phyloP scores from a whole-genome alignment of 139 green algal genomes.

The Tetratostichococcus sp. region DNA sequence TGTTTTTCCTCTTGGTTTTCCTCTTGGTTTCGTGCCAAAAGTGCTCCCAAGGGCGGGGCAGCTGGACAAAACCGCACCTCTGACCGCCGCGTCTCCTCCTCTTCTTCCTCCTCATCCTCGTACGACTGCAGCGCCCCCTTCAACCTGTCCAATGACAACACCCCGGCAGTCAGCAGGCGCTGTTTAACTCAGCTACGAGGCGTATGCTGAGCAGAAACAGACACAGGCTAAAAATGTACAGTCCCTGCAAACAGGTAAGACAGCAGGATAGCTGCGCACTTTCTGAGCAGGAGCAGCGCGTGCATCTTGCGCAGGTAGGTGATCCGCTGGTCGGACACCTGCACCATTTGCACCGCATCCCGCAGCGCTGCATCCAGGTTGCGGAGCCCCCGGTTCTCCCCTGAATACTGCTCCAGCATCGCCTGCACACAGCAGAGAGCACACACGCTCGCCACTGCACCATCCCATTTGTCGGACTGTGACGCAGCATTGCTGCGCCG shows the following conservation, averaged over 20 bases:
- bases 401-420: background rate
- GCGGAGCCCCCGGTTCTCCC: background rate
- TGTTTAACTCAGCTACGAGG: too few species aligned
- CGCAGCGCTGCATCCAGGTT: background rate
- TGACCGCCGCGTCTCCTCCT: background rate
- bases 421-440: background rate
- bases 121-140: background rate
- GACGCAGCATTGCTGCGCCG: too few species aligned
- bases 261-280: background rate
- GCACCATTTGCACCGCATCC: background rate
- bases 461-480: too few species aligned
- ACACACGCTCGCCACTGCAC: too few species aligned
- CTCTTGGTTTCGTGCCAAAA: too few species aligned
- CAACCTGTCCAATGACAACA: background rate
- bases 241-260: too few species aligned
- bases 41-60: too few species aligned
- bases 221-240: too few species aligned
- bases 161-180: too few species aligned
- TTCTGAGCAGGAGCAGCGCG: background rate
- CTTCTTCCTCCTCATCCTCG: background rate
- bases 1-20: too few species aligned
- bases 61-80: too few species aligned
- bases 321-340: slow-evolving; percentile 1
- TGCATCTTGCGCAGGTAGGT: background rate
- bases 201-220: too few species aligned